A percentile compares a stretch with the other conserved stretches of the same genome.
Conservation (phyloP, 768 basidiomycete genomes). For the Rhizopogon vinicolor region DNA sequence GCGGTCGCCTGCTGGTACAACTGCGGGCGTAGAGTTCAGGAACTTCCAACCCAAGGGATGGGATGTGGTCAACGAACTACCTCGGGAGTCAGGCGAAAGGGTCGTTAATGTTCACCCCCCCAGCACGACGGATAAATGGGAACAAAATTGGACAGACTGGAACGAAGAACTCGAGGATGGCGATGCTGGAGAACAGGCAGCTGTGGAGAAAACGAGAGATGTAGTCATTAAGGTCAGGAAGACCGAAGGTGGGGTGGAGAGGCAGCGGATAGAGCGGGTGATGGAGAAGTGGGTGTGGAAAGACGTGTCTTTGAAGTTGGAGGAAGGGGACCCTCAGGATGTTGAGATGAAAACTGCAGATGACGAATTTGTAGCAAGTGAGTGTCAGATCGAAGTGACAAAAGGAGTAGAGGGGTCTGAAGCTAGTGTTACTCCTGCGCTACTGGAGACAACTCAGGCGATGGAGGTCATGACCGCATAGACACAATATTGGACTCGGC, state of each 20-base stretch:
- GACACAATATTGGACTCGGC: constrained; percentile 1
- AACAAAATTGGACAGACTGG: constrained; percentile 38
- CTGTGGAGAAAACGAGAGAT: constrained; percentile 40
- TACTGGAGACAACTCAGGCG: constrained; percentile 2
- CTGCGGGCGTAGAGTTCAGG: constrained; percentile 38
- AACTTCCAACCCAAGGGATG: constrained; percentile 69
- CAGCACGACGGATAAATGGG: constrained; percentile 37
- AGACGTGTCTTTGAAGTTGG: constrained; percentile 1
- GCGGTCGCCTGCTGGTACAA: constrained; percentile 22
- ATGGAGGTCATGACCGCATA: constrained; percentile 15
- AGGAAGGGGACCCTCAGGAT: constrained; percentile 11
- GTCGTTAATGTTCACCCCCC: constrained; percentile 36
- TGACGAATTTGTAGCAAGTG: constrained; percentile 3
- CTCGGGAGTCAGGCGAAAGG: constrained; percentile 36
- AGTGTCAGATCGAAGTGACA: constrained; percentile 1
- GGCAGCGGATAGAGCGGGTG: constrained; percentile 66
- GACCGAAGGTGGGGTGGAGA: constrained; percentile 53
- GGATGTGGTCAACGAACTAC: constrained; percentile 47
- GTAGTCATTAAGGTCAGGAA: constrained; percentile 55
- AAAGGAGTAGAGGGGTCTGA: constrained; percentile 6
- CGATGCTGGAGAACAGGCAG: constrained; percentile 28
- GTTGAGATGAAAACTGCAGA: constrained; percentile 27
- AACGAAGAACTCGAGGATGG: constrained; percentile 21
- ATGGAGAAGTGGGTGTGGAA: constrained; percentile 68
- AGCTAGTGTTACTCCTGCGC: background rate